Base-by-base conservation (phyloP, 805 yeast genomes). In the Dipodascopsis uninucleata region DNA sequence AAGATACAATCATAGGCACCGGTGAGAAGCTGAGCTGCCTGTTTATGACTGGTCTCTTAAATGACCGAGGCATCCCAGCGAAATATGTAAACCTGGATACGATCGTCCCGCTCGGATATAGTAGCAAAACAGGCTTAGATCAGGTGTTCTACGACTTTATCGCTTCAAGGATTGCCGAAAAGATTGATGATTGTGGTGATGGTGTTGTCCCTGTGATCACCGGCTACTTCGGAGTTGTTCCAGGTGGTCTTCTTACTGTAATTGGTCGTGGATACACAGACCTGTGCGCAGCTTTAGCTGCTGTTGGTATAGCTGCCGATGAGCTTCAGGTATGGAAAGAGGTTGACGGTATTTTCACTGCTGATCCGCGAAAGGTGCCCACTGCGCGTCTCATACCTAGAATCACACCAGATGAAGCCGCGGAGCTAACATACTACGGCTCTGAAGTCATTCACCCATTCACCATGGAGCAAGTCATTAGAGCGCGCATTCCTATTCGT, bases 221-320 rank as follows among this genome's bases (percentile, higher is more conserved):
- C 24, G 98, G 98, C 2, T 93, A 86, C 65, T 93, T 93, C 59
- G 98, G 98, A 22, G 72, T 79, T 28, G 84, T 93, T n/a, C 97
- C 97, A 26, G 97, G 96, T 54, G 97, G 98, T 12, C 70, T 93
- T 45, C 71, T 93, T 55, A 83, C 83, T 59, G 86, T 94, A 41
- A 95, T 93, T 45, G 98, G 98, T 35, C 80, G 98, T 62, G 98
- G 98, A 29, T 93, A 93, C 67, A 93, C 98, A 7, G 98, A 93
- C 65, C 71, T 93, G 58, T 93, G 98, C 72, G 98, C 98, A 16
- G 98, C 97, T 1, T 74, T 93, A 60, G 77, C 88, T 31, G 96
- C 98, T 0, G 97, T 93, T 23, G 98, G 97, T 1, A 67, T 83
- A 39, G 78, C 75, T 52, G 97, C 97, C 4, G 94, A 87, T 35